Conservation (phyloP, 306 rosid genomes). For the Senna siamea region DNA sequence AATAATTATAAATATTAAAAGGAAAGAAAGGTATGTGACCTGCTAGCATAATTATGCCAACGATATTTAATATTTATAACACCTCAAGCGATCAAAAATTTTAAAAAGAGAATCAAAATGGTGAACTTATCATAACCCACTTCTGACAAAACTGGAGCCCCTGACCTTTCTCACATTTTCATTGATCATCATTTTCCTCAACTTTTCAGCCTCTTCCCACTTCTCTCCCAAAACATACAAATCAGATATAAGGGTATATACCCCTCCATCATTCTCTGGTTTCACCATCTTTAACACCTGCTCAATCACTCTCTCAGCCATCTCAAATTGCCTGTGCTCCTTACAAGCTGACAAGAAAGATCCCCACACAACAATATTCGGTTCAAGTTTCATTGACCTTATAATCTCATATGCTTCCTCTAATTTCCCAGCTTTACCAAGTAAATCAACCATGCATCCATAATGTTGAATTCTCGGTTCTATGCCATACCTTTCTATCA, state of each 20-base stretch:
- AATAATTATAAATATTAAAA: no score
- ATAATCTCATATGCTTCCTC: constrained; percentile 65
- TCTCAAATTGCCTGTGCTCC: constrained; percentile 59
- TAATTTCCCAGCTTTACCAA: constrained; percentile 60
- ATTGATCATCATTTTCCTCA: constrained; percentile 53
- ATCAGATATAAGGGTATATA: constrained; percentile 55
- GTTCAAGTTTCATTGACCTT: constrained; percentile 53
- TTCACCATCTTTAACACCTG: constrained; percentile 46
- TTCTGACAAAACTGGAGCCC: constrained; percentile 46
- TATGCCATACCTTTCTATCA: constrained; percentile 60
- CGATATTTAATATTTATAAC: no score
- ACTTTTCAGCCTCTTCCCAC: constrained; percentile 61
- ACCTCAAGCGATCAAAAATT: not conserved
- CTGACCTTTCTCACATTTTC: constrained; percentile 46
- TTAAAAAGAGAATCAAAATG: constrained; percentile 9
- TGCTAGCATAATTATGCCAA: no score
- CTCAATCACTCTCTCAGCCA: constrained; percentile 63
- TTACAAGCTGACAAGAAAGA: constrained; percentile 65
- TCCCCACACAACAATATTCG: constrained; percentile 55
- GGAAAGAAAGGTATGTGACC: no score
- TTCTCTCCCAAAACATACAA: constrained; percentile 65
- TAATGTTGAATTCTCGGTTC: constrained; percentile 63
- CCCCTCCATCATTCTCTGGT: constrained; percentile 54
- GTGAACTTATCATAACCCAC: constrained; percentile 24
- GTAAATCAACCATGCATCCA: constrained; percentile 64